Conservation (phyloP, 768 basidiomycete species). For the Nevesoporus exiguus region DNA sequence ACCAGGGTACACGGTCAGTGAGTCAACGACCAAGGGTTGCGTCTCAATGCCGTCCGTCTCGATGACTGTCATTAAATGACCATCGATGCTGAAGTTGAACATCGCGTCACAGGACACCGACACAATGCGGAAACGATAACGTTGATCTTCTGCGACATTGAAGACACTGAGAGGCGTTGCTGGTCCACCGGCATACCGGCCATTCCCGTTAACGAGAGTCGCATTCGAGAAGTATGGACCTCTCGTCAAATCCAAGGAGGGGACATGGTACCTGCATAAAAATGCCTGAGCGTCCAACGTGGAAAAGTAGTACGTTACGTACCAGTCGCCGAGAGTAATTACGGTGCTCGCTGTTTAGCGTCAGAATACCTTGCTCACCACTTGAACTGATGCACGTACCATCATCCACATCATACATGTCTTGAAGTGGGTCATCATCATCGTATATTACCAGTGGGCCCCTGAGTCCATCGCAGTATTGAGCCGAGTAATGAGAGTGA, state of each 20-base stretch:
- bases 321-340: conserved; percentile 38
- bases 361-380: neutral
- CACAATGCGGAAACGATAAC: conserved; percentile 39
- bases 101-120: conserved; percentile 40
- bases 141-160: conserved; percentile 28
- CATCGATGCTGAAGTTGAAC: conserved; percentile 45
- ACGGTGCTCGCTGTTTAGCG: conserved; percentile 26
- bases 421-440: conserved; percentile 36
- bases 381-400: conserved; percentile 22
- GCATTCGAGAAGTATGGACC: conserved; percentile 23
- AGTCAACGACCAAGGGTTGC: conserved; percentile 40
- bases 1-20: conserved; percentile 42
- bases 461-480: conserved; percentile 33
- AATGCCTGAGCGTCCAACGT: conserved; percentile 28
- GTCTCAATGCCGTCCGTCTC: conserved; percentile 43
- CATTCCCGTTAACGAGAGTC: conserved; percentile 39
- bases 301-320: neutral
- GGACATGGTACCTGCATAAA: conserved; percentile 13
- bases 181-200: conserved; percentile 36
- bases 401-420: conserved; percentile 41
- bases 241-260: conserved; percentile 7
- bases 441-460: conserved; percentile 40
- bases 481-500: conserved; percentile 36
- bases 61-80: conserved; percentile 43
- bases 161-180: conserved; percentile 34